These are phyloP conservation scores for Nyssa sinensis DNA, from an alignment of 148 eudicot species.

Conservation along the genomic window DNA sequence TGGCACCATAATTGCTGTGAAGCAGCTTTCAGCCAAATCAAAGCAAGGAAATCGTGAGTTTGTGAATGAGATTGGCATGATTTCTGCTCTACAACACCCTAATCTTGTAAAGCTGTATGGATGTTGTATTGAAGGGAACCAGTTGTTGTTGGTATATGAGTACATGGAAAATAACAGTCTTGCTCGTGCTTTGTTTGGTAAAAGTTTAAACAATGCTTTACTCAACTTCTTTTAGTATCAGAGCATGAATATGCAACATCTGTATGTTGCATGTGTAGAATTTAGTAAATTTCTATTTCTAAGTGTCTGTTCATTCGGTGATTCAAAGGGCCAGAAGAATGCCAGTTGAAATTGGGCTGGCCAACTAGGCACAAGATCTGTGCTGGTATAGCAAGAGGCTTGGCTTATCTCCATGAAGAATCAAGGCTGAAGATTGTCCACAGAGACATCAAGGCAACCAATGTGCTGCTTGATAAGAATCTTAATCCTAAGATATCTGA, in stretches of 20 bases:
- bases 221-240: background rate
- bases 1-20: conserved; percentile 44
- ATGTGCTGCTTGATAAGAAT: conserved; percentile 30
- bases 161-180: conserved; percentile 49
- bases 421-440: conserved; percentile 34
- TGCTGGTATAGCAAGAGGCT: conserved; percentile 32
- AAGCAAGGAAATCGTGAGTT: conserved; percentile 51
- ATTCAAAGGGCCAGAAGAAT: conserved; percentile 19
- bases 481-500: conserved; percentile 31
- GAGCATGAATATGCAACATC: background rate
- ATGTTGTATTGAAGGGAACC: conserved; percentile 40
- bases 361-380: conserved; percentile 28
- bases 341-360: conserved; percentile 26
- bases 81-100: conserved; percentile 47
- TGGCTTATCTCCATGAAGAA: conserved; percentile 35
- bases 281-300: background rate
- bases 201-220: background rate
- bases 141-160: conserved; percentile 38
- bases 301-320: background rate
- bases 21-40: conserved; percentile 48
- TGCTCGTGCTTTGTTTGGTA: conserved; percentile 44
- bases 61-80: conserved; percentile 47
- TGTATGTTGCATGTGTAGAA: background rate
- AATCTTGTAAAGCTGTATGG: conserved; percentile 48
- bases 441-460: conserved; percentile 36